phyloP scores from a whole-genome alignment of 1,284 basidiomycete genomes.

The Trametes sp. region DNA sequence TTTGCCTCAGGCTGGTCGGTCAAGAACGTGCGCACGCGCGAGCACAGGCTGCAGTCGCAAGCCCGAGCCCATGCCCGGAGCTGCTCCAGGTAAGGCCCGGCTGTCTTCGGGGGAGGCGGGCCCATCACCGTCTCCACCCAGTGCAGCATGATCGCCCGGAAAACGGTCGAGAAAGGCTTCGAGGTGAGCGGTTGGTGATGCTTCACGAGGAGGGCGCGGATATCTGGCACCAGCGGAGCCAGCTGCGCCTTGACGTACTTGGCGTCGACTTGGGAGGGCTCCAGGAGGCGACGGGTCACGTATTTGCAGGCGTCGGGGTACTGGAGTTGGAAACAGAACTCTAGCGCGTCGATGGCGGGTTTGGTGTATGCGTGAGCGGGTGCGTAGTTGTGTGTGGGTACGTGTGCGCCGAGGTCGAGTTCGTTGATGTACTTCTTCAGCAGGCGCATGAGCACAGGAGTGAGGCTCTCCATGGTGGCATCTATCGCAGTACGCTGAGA shows the following conservation, averaged over 20 bases:
- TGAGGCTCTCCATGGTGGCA: background rate
- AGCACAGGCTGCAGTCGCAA: background rate
- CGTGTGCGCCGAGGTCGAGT: background rate
- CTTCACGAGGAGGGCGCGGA: constrained; percentile 14
- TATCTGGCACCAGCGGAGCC: constrained; percentile 13
- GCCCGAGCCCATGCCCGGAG: background rate
- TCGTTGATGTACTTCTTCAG: background rate
- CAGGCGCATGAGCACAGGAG: background rate
- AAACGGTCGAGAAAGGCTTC: constrained; percentile 1
- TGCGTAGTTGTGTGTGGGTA: background rate
- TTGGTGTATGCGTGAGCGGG: background rate
- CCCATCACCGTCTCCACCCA: constrained; percentile 7
- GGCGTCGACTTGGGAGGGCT: background rate
- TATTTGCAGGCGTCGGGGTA: background rate
- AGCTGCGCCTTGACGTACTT: constrained; percentile 7
- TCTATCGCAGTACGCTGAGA: background rate
- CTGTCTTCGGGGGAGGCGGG: background rate
- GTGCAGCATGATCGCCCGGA: constrained; percentile 7
- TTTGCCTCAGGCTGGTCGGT: background rate
- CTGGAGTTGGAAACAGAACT: background rate
- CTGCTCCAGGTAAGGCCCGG: background rate
- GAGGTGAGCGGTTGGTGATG: constrained; percentile 4
- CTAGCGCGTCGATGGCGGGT: background rate
- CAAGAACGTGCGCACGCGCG: background rate
- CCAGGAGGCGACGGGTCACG: background rate